Conservation (phyloP, 768 basidiomycete genomes). For the Pulveroboletus frians region DNA sequence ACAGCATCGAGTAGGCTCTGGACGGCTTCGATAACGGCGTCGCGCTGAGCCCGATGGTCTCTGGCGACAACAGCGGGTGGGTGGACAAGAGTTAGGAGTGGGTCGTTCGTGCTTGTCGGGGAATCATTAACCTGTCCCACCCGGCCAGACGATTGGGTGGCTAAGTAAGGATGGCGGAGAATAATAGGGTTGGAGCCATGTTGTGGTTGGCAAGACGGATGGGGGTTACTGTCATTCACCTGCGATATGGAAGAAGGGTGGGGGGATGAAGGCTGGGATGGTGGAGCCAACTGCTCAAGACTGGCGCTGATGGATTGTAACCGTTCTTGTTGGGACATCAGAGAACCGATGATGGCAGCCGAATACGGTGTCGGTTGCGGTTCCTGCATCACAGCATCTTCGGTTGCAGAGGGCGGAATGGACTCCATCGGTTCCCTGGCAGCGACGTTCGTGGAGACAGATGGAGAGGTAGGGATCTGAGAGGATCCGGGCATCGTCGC, state of each 20-base stretch:
- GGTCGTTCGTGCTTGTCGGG: not conserved
- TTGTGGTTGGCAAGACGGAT: not conserved
- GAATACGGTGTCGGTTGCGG: not conserved
- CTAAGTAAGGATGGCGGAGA: slow-evolving; percentile 11
- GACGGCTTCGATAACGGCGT: slow-evolving; percentile 8
- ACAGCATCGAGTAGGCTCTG: slow-evolving; percentile 13
- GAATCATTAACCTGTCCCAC: not conserved
- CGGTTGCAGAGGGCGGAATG: not conserved
- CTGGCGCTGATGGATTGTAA: slow-evolving; percentile 12
- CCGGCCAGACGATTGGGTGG: not conserved
- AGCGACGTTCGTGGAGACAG: not conserved
- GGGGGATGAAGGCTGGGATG: slow-evolving; percentile 11
- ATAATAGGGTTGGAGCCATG: not conserved
- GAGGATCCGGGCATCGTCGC: not conserved
- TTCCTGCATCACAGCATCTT: not conserved
- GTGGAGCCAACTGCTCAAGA: slow-evolving; percentile 9
- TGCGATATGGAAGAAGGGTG: not conserved
- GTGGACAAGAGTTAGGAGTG: not conserved
- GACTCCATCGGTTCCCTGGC: not conserved
- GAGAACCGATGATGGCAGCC: not conserved
- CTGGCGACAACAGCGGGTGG: slow-evolving; percentile 2
- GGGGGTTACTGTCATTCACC: not conserved
- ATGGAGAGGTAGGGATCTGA: slow-evolving; percentile 1
- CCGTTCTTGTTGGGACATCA: slow-evolving; percentile 9
- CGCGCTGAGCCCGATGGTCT: slow-evolving; percentile 9